Base-by-base conservation (phyloP, 2,329 filamentous ascomycete species). In the Chrysoporthe austroafricana region DNA sequence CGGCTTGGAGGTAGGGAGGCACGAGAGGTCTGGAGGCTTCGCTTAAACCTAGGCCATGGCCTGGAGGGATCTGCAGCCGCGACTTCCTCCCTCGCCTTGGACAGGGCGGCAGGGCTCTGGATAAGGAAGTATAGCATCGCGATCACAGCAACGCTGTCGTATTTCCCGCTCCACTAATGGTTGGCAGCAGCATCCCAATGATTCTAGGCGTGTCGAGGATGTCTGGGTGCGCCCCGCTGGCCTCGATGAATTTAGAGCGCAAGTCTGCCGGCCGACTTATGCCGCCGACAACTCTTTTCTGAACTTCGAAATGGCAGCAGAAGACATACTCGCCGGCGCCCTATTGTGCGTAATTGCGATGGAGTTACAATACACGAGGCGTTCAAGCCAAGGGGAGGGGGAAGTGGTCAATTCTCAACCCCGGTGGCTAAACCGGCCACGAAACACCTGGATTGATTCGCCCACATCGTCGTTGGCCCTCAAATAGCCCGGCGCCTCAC, bases 341-440 rank as follows among this genome's bases (percentile, higher is more conserved):
- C 59, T 42, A 62, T 62, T 64, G 4, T 61, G 61, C 57, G 21
- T 56, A 8, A 36, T 26, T 26, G 64, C 68, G 9, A 67, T 18
- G 1, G 57, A 46, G 18, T 65, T 62, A 36, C 63, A 56, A 69
- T 44, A 34, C 18, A 46, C n/a, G 14, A 39, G 36, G 34, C 56
- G 14, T 34, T 59, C 56, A 14, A 42, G 56, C 56, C 56, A 26
- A 26, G 39, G 32, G 56, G 56, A 3, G 42, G 36, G 36, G 36
- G 36, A 18, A 16, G n/a, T 16, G 56, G 14, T 73, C 73, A 75
- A 26, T 26, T 26, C 0, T 26, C 60, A 68, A 65, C 5, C 57
- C 67, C 67, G 66, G 67, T 69, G 67, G 61, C 66, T 63, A 54
- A 69, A 69, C 21, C 67, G 64, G 13, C n/a, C 61, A 18, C 66